Conservation (phyloP, 2,329 filamentous ascomycete genomes). For the Truncatella angustata region DNA sequence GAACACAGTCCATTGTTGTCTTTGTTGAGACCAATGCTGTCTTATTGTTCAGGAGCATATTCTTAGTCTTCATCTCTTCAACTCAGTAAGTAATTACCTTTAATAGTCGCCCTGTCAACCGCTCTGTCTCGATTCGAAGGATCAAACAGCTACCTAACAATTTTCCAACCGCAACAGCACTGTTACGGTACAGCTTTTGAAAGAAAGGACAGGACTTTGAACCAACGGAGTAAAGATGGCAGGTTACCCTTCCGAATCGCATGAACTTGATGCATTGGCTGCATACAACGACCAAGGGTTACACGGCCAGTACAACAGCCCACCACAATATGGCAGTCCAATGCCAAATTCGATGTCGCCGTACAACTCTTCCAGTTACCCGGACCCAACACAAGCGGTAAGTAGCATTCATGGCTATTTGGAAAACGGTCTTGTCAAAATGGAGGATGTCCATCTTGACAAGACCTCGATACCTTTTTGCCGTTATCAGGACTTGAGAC, state of each 20-base stretch:
- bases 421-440: background rate
- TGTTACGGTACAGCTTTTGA: background rate
- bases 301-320: background rate
- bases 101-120: background rate
- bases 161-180: background rate
- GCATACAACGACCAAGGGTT: background rate
- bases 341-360: background rate
- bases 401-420: background rate
- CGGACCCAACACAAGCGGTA: constrained; percentile 5
- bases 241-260: too few relatives aligned
- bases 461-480: background rate
- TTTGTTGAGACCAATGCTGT: background rate
- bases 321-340: constrained; percentile 4
- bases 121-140: background rate
- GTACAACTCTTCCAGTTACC: background rate
- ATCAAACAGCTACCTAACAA: background rate
- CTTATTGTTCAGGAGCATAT: constrained; percentile 4
- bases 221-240: too few relatives aligned
- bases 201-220: too few relatives aligned
- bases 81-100: background rate
- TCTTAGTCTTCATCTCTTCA: background rate
- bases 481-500: too few relatives aligned
- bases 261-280: background rate
- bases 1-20: background rate
- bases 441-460: background rate